phyloP scores from a whole-genome alignment of 441 rosid genomes.

The Melastoma candidum region DNA sequence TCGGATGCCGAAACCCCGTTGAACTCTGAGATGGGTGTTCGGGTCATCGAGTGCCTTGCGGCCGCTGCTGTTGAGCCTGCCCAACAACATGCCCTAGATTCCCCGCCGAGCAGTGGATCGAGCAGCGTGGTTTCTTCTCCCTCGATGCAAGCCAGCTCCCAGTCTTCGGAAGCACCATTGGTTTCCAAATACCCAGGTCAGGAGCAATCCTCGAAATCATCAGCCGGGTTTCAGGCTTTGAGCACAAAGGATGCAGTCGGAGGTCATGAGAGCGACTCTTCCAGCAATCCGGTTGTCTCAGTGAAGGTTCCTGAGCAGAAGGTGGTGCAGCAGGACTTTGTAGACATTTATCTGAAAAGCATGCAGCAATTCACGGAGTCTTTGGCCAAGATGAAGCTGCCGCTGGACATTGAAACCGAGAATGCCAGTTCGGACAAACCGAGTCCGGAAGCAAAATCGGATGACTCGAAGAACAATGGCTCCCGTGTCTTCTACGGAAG shows the following conservation, averaged over 20 bases:
- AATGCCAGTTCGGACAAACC: conserved; percentile 74
- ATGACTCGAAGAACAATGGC: conserved; percentile 47
- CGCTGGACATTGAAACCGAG: conserved; percentile 68
- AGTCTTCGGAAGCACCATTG: conserved; percentile 34
- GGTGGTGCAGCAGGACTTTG: conserved; percentile 86
- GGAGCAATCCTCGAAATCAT: conserved; percentile 17
- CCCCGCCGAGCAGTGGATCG: conserved; percentile 72
- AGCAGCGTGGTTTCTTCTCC: conserved; percentile 66
- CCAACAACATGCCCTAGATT: conserved; percentile 51
- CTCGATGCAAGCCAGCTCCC: conserved; percentile 49
- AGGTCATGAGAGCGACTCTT: conserved; percentile 37
- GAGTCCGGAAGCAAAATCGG: conserved; percentile 65
- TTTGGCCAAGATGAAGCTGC: conserved; percentile 97
- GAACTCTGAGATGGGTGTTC: conserved; percentile 33
- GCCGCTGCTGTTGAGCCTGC: conserved; percentile 30
- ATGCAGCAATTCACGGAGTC: conserved; percentile 99
- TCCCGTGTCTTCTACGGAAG: conserved; percentile 97
- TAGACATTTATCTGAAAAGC: conserved; percentile 97
- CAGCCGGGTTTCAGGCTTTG: conserved; percentile 21
- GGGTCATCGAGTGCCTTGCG: conserved; percentile 40
- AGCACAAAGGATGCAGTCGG: conserved; percentile 28
- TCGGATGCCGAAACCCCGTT: conserved; percentile 50
- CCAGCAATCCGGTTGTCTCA: conserved; percentile 40
- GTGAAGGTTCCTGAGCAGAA: conserved; percentile 57
- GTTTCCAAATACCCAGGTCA: conserved; percentile 38